Evolutionary conservation across 1,284 basidiomycete genomes (phyloP), one percentile per base, ranked within the genome.

Genomic region (Pseudozyma thailandica): DNA sequence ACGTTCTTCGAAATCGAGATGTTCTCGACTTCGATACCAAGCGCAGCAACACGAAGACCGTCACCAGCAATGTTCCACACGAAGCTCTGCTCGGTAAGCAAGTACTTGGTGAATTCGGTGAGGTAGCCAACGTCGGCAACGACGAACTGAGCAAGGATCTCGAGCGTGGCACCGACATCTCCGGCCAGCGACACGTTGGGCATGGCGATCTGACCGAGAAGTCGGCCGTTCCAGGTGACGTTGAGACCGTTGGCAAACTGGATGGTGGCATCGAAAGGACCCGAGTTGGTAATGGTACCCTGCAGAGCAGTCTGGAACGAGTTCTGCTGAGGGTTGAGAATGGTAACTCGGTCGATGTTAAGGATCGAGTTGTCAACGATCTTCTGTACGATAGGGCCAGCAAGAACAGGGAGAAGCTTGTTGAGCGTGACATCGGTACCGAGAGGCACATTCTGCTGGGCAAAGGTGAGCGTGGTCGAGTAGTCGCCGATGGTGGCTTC

Each of bases 351-450:
- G 45, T 75, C 71, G 41, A 82, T 56, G 61, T 66, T 58, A 50
- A 92, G 83, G 18, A 85, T 82, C 9, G 89, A 85, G 23, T 85
- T 87, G 25, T 86, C 85, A 38, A 92, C 89, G 63, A 92, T 87
- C 72, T 88, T 88, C 82, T 92, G 90, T n/a, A 92, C 91, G 60
- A 92, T 91, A 3, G 91, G 91, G 58, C 87, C 86, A 1, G 91
- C 90, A 49, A 92, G 86, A 43, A 90, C 82, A 8, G 90, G 91
- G 8, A 92, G 85, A 46, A 92, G 87, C 47, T 89, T 80, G 76
- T 90, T 85, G 54, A 91, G 84, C 51, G 85, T 88, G 13, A 86
- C 80, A 77, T 90, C 91, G 1, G 90, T 91, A 30, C 83, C 78
- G 23, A 89, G 89, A 2, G 88, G 86, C 23, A 92, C 86, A 47